Evolutionary conservation across 2,329 filamentous ascomycete species (phyloP), one percentile per base, ranked within the genome.

Genomic region (Lachnellula subtilissima): DNA sequence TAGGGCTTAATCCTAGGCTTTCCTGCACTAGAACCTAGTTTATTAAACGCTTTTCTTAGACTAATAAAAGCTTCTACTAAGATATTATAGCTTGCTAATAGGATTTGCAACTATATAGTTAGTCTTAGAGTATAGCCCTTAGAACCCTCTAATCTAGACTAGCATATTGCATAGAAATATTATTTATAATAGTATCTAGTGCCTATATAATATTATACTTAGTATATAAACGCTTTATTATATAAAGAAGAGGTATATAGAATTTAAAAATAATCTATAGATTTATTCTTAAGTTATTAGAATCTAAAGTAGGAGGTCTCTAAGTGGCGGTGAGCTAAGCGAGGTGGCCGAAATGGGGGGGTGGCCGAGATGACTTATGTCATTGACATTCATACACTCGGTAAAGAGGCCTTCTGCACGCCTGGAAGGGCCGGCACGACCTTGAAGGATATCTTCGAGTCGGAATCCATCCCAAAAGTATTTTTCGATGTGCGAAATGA

Each of bases 301-400:
- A 48, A 22, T 42, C 19, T 42, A 52, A 55, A 35, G 43, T 55
- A 14, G 54, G 32, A 9, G 23, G 35, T 35, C 28, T 36, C 47
- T 15, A 12, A 42, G 25, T 52, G 11, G 53, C 53, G 53, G 53
- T 55, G 48, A 37, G 53, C 53, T 52, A 55, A 55, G 53, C 53
- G 53, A 55, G 53, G 53, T 52, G 54, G 19, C 54, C 17, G 35
- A 7, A 28, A 37, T 22, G 7, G 28, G 53, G 53, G 53, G 53
- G 48, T 40, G 25, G 22, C 22, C 22, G 22, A 22, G 4, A 22
- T 22, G 22, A 19, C 19, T 19, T 22, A 19, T 19, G 2, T 19
- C 19, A 19, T 19, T 19, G 19, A 19, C 19, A 19, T 19, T 19
- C 19, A 19, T 19, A 19, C 19, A 19, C 19, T 19, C 19, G 19